A percentile compares a stretch with the other conserved stretches of the same genome.
These are phyloP conservation scores for Magnaporthiopsis poae DNA, from an alignment of 2,329 filamentous ascomycete genomes.

Conservation along the genomic window DNA sequence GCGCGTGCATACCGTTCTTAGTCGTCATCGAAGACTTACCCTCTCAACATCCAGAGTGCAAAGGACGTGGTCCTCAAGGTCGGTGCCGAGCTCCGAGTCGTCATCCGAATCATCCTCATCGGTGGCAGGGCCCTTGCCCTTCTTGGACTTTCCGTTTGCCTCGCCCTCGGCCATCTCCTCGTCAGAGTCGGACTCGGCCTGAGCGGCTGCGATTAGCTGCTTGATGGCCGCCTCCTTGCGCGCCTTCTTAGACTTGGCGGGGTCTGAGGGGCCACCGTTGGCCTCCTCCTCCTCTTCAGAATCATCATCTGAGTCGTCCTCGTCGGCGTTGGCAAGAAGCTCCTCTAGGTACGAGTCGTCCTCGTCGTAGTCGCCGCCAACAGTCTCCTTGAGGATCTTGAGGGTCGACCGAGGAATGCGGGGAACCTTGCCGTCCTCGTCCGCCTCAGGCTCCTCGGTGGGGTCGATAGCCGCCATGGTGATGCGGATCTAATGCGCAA, in stretches of 20 bases:
- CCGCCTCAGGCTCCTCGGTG: conserved; percentile 60
- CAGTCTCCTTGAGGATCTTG: conserved; percentile 66
- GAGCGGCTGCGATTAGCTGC: conserved; percentile 63
- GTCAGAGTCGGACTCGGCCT: conserved; percentile 46
- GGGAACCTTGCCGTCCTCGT: conserved; percentile 52
- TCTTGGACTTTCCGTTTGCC: conserved; percentile 49
- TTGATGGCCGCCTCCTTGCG: conserved; percentile 66
- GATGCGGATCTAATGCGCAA: conserved; percentile 65
- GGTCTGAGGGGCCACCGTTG: conserved; percentile 87
- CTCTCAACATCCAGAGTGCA: conserved; percentile 91
- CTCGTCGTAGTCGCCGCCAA: conserved; percentile 43
- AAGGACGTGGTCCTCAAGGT: conserved; percentile 81
- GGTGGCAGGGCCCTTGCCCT: conserved; percentile 61
- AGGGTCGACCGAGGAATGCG: conserved; percentile 69
- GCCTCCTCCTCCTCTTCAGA: conserved; percentile 55
- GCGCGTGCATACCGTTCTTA: not conserved
- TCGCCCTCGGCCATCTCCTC: conserved; percentile 68
- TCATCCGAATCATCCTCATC: conserved; percentile 47
- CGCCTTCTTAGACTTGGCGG: conserved; percentile 78
- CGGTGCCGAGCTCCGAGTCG: conserved; percentile 51
- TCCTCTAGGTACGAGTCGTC: conserved; percentile 49
- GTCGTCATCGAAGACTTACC: conserved; percentile 42
- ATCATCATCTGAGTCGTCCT: conserved; percentile 27
- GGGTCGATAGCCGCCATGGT: conserved; percentile 98
- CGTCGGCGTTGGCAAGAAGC: conserved; percentile 40